Percentiles rank a stretch among this genome's conserved stretches.
These are phyloP conservation scores for Penicillium pancosmium DNA, from an alignment of 495 filamentous ascomycete species.

Conservation along the genomic window DNA sequence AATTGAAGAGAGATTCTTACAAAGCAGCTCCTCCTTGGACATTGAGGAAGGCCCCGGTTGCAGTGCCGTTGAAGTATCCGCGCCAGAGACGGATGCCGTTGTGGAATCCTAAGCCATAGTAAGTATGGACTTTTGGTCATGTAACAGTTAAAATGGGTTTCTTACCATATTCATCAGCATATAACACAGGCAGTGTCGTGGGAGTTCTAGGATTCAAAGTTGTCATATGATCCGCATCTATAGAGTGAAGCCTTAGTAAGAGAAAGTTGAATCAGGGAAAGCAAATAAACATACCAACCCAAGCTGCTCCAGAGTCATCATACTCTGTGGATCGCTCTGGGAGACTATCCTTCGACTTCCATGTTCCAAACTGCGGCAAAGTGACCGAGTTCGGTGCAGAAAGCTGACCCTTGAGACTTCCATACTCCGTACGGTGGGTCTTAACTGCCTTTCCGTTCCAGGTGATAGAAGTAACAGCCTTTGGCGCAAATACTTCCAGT, in stretches of 20 bases:
- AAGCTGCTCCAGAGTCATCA: slow-evolving; percentile 58
- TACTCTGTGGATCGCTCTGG: slow-evolving; percentile 65
- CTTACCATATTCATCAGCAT: slow-evolving; percentile 65
- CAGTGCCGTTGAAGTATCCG: slow-evolving; percentile 62
- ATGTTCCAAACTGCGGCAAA: slow-evolving; percentile 58
- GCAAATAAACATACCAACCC: slow-evolving; percentile 50
- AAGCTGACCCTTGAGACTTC: slow-evolving; percentile 53
- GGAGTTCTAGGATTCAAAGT: slow-evolving; percentile 64
- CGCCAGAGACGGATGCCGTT: slow-evolving; percentile 69
- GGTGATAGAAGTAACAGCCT: slow-evolving; percentile 46
- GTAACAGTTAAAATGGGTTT: not conserved
- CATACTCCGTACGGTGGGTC: slow-evolving; percentile 41
- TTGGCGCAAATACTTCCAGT: slow-evolving; percentile 63
- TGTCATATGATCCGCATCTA: slow-evolving; percentile 49
- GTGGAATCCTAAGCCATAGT: slow-evolving; percentile 55
- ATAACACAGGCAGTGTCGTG: slow-evolving; percentile 56
- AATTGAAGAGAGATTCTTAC: slow-evolving; percentile 24
- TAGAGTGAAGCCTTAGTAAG: not conserved
- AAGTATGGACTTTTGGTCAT: not conserved
- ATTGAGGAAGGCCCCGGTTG: slow-evolving; percentile 57
- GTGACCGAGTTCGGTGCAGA: slow-evolving; percentile 43
- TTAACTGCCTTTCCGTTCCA: slow-evolving; percentile 57
- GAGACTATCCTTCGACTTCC: slow-evolving; percentile 69
- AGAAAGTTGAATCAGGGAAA: not conserved
- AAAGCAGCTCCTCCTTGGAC: slow-evolving; percentile 66